These are phyloP conservation scores for Monosporascus sp. DNA, from an alignment of 2,329 filamentous ascomycete species.

Conservation along the genomic window DNA sequence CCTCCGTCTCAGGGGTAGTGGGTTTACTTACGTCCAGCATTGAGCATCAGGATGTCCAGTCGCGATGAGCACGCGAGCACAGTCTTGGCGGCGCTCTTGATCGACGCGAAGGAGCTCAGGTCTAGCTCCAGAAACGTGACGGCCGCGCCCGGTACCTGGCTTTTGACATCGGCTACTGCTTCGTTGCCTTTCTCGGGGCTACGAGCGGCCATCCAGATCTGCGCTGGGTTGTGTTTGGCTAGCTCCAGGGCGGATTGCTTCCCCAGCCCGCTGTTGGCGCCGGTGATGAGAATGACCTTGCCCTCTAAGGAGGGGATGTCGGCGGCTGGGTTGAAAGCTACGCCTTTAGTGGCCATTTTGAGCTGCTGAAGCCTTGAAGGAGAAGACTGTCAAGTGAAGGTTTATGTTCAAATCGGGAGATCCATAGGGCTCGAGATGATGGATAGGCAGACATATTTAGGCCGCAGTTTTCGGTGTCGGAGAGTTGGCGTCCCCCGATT, in stretches of 20 bases:
- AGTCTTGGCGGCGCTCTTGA: constrained; percentile 26
- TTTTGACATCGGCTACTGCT: constrained; percentile 22
- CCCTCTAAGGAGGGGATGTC: constrained; percentile 30
- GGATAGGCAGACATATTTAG: not conserved
- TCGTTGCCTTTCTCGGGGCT: constrained; percentile 26
- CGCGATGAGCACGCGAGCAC: constrained; percentile 21
- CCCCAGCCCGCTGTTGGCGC: constrained; percentile 34
- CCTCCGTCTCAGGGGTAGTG: too few species aligned
- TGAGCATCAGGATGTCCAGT: constrained; percentile 37
- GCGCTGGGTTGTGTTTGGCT: constrained; percentile 27
- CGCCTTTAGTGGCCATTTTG: not conserved
- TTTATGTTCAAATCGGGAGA: not conserved
- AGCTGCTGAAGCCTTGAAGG: not conserved
- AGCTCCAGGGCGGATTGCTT: constrained; percentile 32
- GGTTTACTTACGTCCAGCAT: constrained; percentile 25
- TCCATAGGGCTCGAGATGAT: not conserved
- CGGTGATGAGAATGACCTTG: constrained; percentile 34
- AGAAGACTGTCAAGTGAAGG: not conserved
- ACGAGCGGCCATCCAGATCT: constrained; percentile 20
- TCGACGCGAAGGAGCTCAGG: constrained; percentile 27
- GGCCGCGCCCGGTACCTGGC: constrained; percentile 1
- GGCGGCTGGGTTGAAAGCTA: constrained; percentile 16
- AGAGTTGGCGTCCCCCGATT: not conserved
- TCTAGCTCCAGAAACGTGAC: constrained; percentile 29
- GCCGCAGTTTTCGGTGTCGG: not conserved